These are phyloP conservation scores for Dipodascopsis uninucleata DNA, from an alignment of 805 yeast species.

Conservation along the genomic window DNA sequence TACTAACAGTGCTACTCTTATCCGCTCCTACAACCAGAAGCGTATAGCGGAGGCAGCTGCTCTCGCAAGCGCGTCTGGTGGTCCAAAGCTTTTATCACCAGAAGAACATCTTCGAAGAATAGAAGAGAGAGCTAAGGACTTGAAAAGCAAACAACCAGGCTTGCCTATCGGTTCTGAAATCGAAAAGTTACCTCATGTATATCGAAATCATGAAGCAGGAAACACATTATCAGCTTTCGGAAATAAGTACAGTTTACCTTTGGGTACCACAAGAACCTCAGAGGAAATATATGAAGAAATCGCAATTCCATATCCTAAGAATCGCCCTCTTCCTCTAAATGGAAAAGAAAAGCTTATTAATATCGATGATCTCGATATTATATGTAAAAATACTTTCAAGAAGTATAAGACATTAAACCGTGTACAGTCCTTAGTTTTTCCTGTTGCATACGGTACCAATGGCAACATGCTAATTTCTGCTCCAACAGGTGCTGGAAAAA, in stretches of 20 bases:
- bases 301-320: constrained; percentile 70
- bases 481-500: constrained; percentile 95
- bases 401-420: constrained; percentile 74
- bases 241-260: constrained; percentile 72
- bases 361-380: constrained; percentile 61
- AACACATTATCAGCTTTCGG: constrained; percentile 76
- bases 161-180: constrained; percentile 31
- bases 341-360: constrained; percentile 53
- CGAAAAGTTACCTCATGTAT: constrained; percentile 81
- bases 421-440: constrained; percentile 86
- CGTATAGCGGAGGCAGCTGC: constrained; percentile 6
- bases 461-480: constrained; percentile 97
- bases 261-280: constrained; percentile 57
- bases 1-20: too few relatives aligned
- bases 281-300: constrained; percentile 63
- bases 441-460: constrained; percentile 87
- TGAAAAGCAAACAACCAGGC: constrained; percentile 23
- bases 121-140: constrained; percentile 29
- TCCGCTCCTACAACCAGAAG: too few relatives aligned
- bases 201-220: constrained; percentile 62
- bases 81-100: constrained; percentile 17
- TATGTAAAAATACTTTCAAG: constrained; percentile 81
- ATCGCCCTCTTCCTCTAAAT: constrained; percentile 39
- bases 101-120: constrained; percentile 29
- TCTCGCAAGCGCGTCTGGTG: too few relatives aligned